Base-by-base conservation (phyloP, 345 rosid genomes). In the Eucalyptus tenuipes region DNA sequence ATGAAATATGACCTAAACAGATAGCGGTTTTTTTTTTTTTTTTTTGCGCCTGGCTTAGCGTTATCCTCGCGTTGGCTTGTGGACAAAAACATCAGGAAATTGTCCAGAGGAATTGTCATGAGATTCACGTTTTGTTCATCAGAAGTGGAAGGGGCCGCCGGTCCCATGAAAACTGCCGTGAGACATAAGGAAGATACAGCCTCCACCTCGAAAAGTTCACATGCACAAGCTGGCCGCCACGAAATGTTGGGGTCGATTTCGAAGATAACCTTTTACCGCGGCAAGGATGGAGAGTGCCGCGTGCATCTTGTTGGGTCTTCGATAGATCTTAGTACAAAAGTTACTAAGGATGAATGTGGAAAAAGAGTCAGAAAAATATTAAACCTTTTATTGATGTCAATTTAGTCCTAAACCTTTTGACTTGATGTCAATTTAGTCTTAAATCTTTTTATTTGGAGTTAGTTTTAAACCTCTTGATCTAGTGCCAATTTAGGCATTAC, bases 371-470 rank as follows among this genome's bases (percentile, higher is more conserved):
- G 3, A 7, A 50, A 50, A 50, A 20, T 17, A 8, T 50, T 50
- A 50, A 50, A 17, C 20, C 0, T 50, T 17, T 17, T 50, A 50
- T 50, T 50, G 0, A 7, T 17, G 4, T 0, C 8, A 17, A 50
- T 50, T 50, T 50, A 50, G 22, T 50, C 0, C 0, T 50, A 3
- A 7, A 50, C 0, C 0, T 52, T 52, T 52, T 52, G 3, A 7
- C 13, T 48, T 52, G 9, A 52, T 52, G 24, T 7, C 24, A 52
- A 52, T 52, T 52, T 17, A 52, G 4, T 18, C 10, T 2, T 7
- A 50, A 17, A 50, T 1, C 22, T 50, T 50, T 50, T 50, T 50
- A 17, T 50, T 50, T 50, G 2, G 20, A 50, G 17, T 50, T 50
- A 17, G 3, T 50, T 9, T 17, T 50, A 52, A 18, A 52, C 0